These are phyloP conservation scores for Primulina tabacum DNA, from an alignment of 257 asterid genomes.

Conservation along the genomic window DNA sequence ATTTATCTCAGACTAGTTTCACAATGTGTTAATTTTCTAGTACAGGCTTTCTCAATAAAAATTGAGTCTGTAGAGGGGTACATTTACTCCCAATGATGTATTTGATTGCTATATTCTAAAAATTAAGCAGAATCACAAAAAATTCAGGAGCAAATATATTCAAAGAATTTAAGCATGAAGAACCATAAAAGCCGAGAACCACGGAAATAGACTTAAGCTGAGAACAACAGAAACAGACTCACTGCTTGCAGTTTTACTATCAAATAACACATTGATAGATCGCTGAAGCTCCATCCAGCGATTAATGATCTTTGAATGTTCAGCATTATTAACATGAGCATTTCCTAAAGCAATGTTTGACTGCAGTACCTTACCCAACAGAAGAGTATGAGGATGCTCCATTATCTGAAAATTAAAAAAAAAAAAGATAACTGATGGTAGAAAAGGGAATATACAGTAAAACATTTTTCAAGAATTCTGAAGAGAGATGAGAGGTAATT, in stretches of 20 bases:
- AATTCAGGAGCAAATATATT: constrained; percentile 1
- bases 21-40: no score
- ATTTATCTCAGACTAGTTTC: not conserved
- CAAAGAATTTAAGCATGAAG: constrained; percentile 9
- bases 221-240: constrained; percentile 32
- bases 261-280: constrained; percentile 68
- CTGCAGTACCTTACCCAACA: constrained; percentile 75
- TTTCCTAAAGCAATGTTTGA: constrained; percentile 74
- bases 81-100: no score
- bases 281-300: constrained; percentile 95
- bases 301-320: constrained; percentile 51
- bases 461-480: constrained; percentile 5
- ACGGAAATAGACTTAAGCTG: constrained; percentile 32
- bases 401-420: constrained; percentile 51
- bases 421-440: not conserved
- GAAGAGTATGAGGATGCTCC: constrained; percentile 88
- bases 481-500: not conserved
- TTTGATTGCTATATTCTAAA: not conserved
- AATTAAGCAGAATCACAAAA: not conserved
- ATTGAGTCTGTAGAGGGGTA: no score
- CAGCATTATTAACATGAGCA: constrained; percentile 52
- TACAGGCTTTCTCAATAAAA: no score
- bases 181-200: constrained; percentile 23
- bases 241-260: constrained; percentile 78
- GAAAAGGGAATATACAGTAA: constrained; percentile 13